These are phyloP conservation scores for Plasmopara halstedii DNA, from an alignment of 352 stramenopile genomes.

Conservation along the genomic window DNA sequence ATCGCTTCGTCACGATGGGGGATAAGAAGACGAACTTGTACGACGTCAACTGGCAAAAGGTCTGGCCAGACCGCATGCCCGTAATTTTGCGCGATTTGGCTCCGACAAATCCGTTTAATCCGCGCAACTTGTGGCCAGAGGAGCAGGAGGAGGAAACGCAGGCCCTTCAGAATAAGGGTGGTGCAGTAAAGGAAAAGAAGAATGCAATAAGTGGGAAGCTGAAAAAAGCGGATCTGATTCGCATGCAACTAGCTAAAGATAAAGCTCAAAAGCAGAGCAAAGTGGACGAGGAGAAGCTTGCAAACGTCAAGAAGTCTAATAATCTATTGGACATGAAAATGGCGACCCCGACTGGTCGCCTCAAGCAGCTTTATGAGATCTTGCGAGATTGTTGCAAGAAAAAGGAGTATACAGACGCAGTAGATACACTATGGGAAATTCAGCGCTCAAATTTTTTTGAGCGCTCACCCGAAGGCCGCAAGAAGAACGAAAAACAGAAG, in stretches of 20 bases:
- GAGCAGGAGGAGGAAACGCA: slow-evolving; percentile 50
- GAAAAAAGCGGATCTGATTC: slow-evolving; percentile 84
- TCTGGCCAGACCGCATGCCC: slow-evolving; percentile 83
- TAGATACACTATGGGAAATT: slow-evolving; percentile 85
- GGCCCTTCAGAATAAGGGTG: slow-evolving; percentile 16
- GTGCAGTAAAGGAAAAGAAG: slow-evolving; percentile 30
- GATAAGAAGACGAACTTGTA: slow-evolving; percentile 74
- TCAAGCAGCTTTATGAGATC: slow-evolving; percentile 85
- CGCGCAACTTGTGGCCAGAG: slow-evolving; percentile 76
- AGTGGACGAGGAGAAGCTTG: slow-evolving; percentile 83
- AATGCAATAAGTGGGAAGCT: slow-evolving; percentile 39
- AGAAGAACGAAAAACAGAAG: slow-evolving; percentile 64
- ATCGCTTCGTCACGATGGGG: slow-evolving; percentile 19
- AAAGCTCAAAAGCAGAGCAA: slow-evolving; percentile 84
- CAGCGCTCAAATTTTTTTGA: slow-evolving; percentile 61
- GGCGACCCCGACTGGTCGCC: slow-evolving; percentile 64
- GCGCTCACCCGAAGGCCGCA: slow-evolving; percentile 36
- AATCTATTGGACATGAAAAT: slow-evolving; percentile 83
- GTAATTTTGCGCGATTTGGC: slow-evolving; percentile 81
- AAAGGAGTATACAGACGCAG: slow-evolving; percentile 78
- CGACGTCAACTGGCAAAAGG: slow-evolving; percentile 86
- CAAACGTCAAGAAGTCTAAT: slow-evolving; percentile 79
- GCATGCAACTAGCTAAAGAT: slow-evolving; percentile 81
- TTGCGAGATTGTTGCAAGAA: slow-evolving; percentile 75
- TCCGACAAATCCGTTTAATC: slow-evolving; percentile 83